phyloP scores from a whole-genome alignment of 139 green algal genomes.

The Chlamydomonas applanata region DNA sequence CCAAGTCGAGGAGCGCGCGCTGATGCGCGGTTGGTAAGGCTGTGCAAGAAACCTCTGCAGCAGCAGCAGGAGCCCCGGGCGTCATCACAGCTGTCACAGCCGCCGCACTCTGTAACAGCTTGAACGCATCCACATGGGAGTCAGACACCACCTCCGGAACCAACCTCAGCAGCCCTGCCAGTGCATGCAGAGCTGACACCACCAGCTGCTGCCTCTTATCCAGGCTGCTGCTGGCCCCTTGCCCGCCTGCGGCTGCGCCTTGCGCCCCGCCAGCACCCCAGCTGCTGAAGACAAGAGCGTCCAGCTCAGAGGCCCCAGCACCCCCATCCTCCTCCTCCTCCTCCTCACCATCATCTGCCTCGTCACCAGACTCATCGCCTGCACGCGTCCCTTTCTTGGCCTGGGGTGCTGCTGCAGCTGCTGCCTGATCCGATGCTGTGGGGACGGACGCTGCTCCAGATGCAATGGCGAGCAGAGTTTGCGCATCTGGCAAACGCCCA shows the following conservation, averaged over 20 bases:
- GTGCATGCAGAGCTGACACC: constrained; percentile 12
- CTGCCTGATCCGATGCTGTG: not conserved
- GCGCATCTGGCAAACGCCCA: constrained; percentile 41
- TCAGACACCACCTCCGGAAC: constrained; percentile 47
- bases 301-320: constrained; percentile 15
- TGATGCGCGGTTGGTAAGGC: not conserved
- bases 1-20: not conserved
- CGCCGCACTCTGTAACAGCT: constrained; percentile 37
- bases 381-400: not conserved
- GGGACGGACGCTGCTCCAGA: not conserved
- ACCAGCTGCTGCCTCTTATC: constrained; percentile 5
- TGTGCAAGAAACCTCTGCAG: too few species aligned
- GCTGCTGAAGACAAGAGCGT: not conserved
- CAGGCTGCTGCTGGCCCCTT: constrained; percentile 9
- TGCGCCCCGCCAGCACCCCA: too few species aligned
- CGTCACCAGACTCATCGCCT: not conserved
- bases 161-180: not conserved
- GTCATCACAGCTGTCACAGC: too few species aligned
- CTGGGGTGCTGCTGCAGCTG: not conserved
- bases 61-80: too few species aligned
- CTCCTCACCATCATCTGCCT: not conserved
- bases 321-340: constrained; percentile 16
- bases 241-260: not conserved
- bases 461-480: constrained; percentile 39
- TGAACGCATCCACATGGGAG: constrained; percentile 31